Percentiles rank a stretch among this genome's conserved stretches.
Conservation (phyloP, 1,284 basidiomycete species). For the Leccinum fuscescens region DNA sequence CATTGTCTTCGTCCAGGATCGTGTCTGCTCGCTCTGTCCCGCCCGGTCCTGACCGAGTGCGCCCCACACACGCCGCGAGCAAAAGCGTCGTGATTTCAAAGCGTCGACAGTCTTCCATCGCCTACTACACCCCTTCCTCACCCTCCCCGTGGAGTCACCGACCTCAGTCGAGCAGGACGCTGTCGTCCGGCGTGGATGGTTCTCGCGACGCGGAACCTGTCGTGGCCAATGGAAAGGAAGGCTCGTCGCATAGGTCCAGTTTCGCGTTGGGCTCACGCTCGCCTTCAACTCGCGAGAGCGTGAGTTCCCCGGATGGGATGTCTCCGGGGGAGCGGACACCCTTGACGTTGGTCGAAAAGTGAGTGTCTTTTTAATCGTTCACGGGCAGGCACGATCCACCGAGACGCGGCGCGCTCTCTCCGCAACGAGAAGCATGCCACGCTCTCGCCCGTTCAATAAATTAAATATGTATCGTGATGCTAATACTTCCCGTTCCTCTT, state of each 20-base stretch:
- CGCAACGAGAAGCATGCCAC: background rate
- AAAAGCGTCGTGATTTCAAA: slow-evolving; percentile 5
- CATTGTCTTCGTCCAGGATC: slow-evolving; percentile 5
- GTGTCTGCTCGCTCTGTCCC: background rate
- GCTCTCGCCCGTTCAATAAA: background rate
- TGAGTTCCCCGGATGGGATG: slow-evolving; percentile 9
- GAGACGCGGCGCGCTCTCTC: background rate
- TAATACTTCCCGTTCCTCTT: background rate
- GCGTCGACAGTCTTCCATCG: slow-evolving; percentile 62
- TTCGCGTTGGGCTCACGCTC: slow-evolving; percentile 17
- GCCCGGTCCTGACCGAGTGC: background rate
- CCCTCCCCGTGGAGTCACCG: slow-evolving; percentile 26
- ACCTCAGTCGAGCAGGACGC: background rate
- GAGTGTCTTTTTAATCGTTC: slow-evolving; percentile 4
- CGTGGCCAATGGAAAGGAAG: slow-evolving; percentile 14
- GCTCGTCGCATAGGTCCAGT: slow-evolving; percentile 22
- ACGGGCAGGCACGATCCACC: background rate
- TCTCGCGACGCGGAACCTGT: slow-evolving; percentile 7
- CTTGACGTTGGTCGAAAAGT: slow-evolving; percentile 32
- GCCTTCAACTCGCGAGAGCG: slow-evolving; percentile 17
- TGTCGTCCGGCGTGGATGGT: slow-evolving; percentile 1
- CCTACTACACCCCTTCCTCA: slow-evolving; percentile 42
- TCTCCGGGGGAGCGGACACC: slow-evolving; percentile 24
- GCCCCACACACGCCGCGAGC: slow-evolving; percentile 3
- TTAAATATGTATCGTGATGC: background rate